Base-by-base conservation (phyloP, 805 yeast species). In the Schizosaccharomyces octosporus region DNA sequence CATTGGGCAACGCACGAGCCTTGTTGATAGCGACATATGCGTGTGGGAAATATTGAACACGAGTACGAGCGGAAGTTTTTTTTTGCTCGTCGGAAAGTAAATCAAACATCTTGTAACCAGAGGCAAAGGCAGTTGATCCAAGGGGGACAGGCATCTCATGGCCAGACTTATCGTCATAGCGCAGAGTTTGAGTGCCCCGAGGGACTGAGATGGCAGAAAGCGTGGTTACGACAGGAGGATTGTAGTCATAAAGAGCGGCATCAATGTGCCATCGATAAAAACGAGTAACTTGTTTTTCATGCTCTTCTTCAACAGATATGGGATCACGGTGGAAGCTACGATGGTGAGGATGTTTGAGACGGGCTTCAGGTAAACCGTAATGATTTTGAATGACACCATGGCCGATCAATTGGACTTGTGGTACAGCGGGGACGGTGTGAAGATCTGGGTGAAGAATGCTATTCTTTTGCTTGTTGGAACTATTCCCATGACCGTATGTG, bases 201-300 rank as follows among this genome's bases (percentile, higher is more conserved):
- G 60, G 60, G 21, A 36, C 48, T 67, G 82, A 79, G 64, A 87
- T 81, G 3, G 95, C 95, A 61, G 87, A 75, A 64, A 87, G 76
- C 1, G 95, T 87, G 15, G 95, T 87, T 45, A 83, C 85, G 66
- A 84, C 79, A 39, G 95, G 95, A 36, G 95, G 95, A 17, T 89
- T 80, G 66, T 87, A 77, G 45, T 80, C 95, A 68, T 87, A 87
- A 51, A 87, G 76, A 4, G 95, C 95, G 45, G 93, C 83, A 72
- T 87, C 95, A 65, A 87, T 86, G 72, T 87, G 95, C 95, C 95
- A 87, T 73, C 95, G 79, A 78, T 87, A 87, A 71, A 82, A 87
- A 67, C 94, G 78, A 1, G 95, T 87, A 70, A 79, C 78, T 61
- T 82, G 79, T 29, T 79, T 68, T 6, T 75, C 73, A 7, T 45